These are phyloP conservation scores for Chaetomium strumarium DNA, from an alignment of 2,329 filamentous ascomycete genomes.

Conservation along the genomic window DNA sequence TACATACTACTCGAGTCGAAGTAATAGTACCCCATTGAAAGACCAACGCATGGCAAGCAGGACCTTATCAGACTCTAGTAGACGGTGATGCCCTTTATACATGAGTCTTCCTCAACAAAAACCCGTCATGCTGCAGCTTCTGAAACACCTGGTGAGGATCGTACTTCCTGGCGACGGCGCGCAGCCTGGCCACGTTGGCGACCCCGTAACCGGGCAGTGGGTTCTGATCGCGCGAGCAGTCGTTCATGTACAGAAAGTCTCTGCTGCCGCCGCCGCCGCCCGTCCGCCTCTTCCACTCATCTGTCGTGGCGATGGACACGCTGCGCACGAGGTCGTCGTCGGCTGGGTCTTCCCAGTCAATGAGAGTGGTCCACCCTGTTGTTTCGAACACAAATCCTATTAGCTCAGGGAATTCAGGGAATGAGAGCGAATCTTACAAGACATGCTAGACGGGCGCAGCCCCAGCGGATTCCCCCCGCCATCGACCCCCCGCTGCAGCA, in stretches of 20 bases:
- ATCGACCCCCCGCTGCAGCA: background rate
- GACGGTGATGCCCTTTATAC: too few relatives aligned
- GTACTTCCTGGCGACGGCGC: slow-evolving; percentile 22
- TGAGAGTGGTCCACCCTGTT: too few relatives aligned
- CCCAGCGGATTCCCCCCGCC: background rate
- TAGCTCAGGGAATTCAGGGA: too few relatives aligned
- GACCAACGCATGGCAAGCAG: too few relatives aligned
- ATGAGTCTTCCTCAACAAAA: background rate
- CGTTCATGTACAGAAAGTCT: slow-evolving; percentile 26
- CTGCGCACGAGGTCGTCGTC: too few relatives aligned
- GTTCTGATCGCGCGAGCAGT: slow-evolving; percentile 24
- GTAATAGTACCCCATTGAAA: too few relatives aligned
- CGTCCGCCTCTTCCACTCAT: background rate
- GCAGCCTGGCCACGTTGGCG: slow-evolving; percentile 24
- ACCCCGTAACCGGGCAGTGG: slow-evolving; percentile 25
- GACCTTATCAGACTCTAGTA: too few relatives aligned
- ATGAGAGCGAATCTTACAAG: background rate
- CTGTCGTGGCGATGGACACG: background rate
- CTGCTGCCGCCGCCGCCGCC: too few relatives aligned
- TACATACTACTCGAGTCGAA: too few relatives aligned
- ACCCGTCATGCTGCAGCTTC: slow-evolving; percentile 5
- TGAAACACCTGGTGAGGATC: slow-evolving; percentile 27
- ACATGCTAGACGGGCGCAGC: background rate
- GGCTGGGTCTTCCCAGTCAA: too few relatives aligned
- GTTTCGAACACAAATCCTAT: too few relatives aligned